These are phyloP conservation scores for Monilinia fructicola DNA, from an alignment of 2,329 filamentous ascomycete species.

Conservation along the genomic window DNA sequence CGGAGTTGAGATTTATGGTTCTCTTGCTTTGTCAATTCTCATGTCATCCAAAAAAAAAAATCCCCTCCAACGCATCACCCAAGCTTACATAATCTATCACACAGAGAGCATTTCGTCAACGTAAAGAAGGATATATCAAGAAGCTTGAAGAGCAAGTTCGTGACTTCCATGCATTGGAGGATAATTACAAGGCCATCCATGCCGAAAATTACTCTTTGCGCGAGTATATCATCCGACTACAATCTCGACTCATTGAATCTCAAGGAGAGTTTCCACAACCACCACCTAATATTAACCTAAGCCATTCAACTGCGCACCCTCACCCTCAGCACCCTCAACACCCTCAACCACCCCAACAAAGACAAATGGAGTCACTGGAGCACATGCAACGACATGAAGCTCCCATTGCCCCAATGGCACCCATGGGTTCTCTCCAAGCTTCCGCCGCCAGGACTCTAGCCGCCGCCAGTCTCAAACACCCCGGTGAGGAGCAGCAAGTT, in stretches of 20 bases:
- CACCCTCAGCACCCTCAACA: conserved; percentile 35
- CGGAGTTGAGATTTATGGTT: conserved; percentile 29
- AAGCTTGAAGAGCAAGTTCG: conserved; percentile 93
- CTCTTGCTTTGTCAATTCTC: conserved; percentile 43
- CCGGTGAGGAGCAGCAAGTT: conserved; percentile 27
- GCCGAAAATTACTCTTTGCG: conserved; percentile 86
- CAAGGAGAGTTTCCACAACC: conserved; percentile 82
- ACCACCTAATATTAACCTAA: conserved; percentile 75
- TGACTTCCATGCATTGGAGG: conserved; percentile 72
- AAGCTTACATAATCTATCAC: conserved; percentile 41
- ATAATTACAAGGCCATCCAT: conserved; percentile 77
- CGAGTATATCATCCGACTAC: conserved; percentile 89
- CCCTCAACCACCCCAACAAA: conserved; percentile 36
- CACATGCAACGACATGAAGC: conserved; percentile 33
- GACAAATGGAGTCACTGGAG: conserved; percentile 33
- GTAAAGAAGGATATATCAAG: conserved; percentile 98
- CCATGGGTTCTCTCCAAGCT: conserved; percentile 42
- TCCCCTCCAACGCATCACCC: conserved; percentile 21
- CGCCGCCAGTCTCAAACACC: conserved; percentile 40
- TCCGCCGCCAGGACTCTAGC: conserved; percentile 41
- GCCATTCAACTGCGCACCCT: conserved; percentile 58
- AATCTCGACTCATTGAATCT: conserved; percentile 79
- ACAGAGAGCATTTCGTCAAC: conserved; percentile 93
- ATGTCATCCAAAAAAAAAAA: conserved; percentile 39
- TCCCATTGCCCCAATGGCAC: conserved; percentile 41